phyloP scores from a whole-genome alignment of 164 flowering plant species.

The Paratinospora sagittata region DNA sequence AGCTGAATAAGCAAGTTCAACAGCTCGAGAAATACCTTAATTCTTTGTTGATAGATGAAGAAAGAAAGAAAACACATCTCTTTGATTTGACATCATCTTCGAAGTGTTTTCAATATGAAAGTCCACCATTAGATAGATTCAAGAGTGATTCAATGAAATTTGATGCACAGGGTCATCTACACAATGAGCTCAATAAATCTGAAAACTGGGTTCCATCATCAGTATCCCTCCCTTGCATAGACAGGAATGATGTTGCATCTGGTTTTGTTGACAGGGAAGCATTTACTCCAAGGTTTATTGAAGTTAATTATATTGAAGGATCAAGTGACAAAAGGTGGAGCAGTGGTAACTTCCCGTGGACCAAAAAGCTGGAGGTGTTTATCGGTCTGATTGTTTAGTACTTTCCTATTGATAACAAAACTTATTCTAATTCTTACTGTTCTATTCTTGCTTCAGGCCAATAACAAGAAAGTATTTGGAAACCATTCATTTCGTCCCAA shows the following conservation, averaged over 20 bases:
- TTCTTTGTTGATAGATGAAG: slow-evolving; percentile 35
- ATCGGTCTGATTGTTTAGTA: slow-evolving; percentile 2
- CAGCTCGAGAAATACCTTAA: slow-evolving; percentile 57
- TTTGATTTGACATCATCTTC: slow-evolving; percentile 51
- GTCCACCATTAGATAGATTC: slow-evolving; percentile 37
- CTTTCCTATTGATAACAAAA: neutral
- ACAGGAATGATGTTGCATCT: slow-evolving; percentile 37
- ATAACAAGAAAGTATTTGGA: slow-evolving; percentile 89
- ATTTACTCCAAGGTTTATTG: slow-evolving; percentile 54
- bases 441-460: slow-evolving; percentile 40
- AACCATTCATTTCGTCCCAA: slow-evolving; percentile 97
- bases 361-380: slow-evolving; percentile 78
- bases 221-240: slow-evolving; percentile 37
- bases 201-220: slow-evolving; percentile 39
- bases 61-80: slow-evolving; percentile 59
- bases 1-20: slow-evolving; percentile 75
- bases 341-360: slow-evolving; percentile 72
- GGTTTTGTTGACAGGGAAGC: slow-evolving; percentile 60
- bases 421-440: slow-evolving; percentile 15
- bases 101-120: slow-evolving; percentile 38
- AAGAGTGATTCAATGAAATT: slow-evolving; percentile 33
- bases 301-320: slow-evolving; percentile 88
- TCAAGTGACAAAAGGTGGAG: slow-evolving; percentile 85
- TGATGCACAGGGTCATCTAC: slow-evolving; percentile 31
- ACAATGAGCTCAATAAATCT: slow-evolving; percentile 28